Conservation (phyloP, 2,329 filamentous ascomycete genomes). For the Monosporascus sp. region DNA sequence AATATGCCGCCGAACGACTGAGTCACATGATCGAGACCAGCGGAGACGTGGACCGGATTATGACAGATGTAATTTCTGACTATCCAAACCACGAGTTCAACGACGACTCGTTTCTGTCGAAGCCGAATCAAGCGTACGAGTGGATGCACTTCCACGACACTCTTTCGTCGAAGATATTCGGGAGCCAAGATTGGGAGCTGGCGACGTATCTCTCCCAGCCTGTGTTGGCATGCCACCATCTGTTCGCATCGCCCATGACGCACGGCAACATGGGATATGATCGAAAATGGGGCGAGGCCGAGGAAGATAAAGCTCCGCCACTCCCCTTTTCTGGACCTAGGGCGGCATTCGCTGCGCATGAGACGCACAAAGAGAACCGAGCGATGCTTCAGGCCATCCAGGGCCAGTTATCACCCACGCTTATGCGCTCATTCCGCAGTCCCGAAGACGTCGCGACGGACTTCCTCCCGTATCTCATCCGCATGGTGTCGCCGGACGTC, state of each 20-base stretch:
- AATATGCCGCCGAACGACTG: slow-evolving; percentile 65
- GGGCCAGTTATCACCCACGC: slow-evolving; percentile 62
- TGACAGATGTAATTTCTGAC: slow-evolving; percentile 77
- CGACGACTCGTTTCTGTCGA: slow-evolving; percentile 85
- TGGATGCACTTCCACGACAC: slow-evolving; percentile 93
- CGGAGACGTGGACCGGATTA: slow-evolving; percentile 72
- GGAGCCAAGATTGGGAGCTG: slow-evolving; percentile 91
- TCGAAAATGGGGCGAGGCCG: slow-evolving; percentile 39
- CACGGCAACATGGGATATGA: slow-evolving; percentile 39
- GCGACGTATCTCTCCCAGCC: slow-evolving; percentile 82
- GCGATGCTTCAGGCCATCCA: slow-evolving; percentile 71
- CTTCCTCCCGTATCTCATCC: slow-evolving; percentile 77
- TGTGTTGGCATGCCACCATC: slow-evolving; percentile 81
- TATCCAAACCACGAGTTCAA: slow-evolving; percentile 88
- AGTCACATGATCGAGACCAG: slow-evolving; percentile 74
- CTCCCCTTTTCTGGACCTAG: slow-evolving; percentile 76
- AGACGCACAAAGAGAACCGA: slow-evolving; percentile 74
- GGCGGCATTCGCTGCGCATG: slow-evolving; percentile 76
- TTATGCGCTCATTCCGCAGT: slow-evolving; percentile 75
- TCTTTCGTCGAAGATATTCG: slow-evolving; percentile 72
- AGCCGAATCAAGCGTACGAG: slow-evolving; percentile 75
- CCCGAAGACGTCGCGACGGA: slow-evolving; percentile 73
- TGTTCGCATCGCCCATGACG: slow-evolving; percentile 73
- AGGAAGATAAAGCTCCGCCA: slow-evolving; percentile 46
- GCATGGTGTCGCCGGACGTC: slow-evolving; percentile 82